Evolutionary conservation across 768 basidiomycete genomes (phyloP), one percentile per base, ranked within the genome.

Genomic region (Serendipita vermifera): DNA sequence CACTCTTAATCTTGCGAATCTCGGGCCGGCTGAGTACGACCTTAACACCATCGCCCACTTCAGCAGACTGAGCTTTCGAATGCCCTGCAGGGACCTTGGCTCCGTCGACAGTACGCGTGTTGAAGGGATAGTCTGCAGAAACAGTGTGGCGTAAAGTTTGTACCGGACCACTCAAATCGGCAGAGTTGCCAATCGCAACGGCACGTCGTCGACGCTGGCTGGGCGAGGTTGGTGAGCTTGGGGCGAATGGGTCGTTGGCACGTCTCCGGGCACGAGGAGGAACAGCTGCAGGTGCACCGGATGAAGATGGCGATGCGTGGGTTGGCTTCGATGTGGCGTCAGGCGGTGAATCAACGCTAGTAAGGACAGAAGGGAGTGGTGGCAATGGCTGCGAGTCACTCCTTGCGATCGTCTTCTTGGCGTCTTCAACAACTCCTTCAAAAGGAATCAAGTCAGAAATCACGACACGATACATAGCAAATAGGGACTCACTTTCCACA

Each of bases 381-480:
- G 82, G 81, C 39, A 82, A 74, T 27, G 73, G 68, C 35, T 46
- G 71, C 61, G 65, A 71, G 22, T 69, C 71, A 4, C 75, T 72
- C 6, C 78, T 76, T 26, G 78, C 82, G 63, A 90, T 89, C 57
- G 77, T 83, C 64, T 83, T 79, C 38, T 82, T 75, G 13, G 87
- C 81, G 62, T 88, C 88, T 64, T 87, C 83, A 5, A 88, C 83
- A 14, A 88, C 86, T 71, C 79, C 87, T 89, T 66, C 51, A 60
- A 41, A 29, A 35, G 17, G 38, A 9, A 9, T 3, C n/a, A 36
- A 2, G n/a, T 43, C 20, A 60, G 38, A 14, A 2, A 43, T 38
- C 14, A 51, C 29, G 17, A 41, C 2, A 22, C 38, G 26, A n/a
- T 54, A 3, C 3, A 5, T 17, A 46, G 43, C 22, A 38, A 5